Evolutionary conservation across 2,329 filamentous ascomycete species (phyloP).

Genomic region (Neoarthrinium moseri): DNA sequence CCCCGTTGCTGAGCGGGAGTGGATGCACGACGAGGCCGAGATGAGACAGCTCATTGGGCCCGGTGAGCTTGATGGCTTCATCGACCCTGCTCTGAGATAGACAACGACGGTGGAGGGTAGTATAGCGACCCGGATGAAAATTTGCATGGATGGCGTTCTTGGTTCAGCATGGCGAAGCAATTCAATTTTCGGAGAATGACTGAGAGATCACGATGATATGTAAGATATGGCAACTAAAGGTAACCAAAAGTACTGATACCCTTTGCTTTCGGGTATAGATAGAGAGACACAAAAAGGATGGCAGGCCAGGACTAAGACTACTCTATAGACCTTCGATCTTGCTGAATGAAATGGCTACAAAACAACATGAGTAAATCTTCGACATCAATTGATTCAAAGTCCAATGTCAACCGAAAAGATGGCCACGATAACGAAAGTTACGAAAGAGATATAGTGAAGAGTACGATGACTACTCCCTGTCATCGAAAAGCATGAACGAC

Average conservation of each 20-base stretch:
- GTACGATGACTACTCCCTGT: too few species aligned
- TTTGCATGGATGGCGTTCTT: conserved; percentile 2
- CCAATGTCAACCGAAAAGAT: background rate
- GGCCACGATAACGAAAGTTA: background rate
- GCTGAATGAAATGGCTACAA: too few species aligned
- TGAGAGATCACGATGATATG: background rate
- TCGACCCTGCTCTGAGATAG: conserved; percentile 21
- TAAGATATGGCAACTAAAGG: background rate
- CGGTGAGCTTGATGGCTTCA: conserved; percentile 18
- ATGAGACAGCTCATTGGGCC: conserved; percentile 35
- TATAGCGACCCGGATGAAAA: background rate
- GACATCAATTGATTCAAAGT: background rate
- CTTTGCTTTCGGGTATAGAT: background rate
- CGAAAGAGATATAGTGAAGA: background rate
- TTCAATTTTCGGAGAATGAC: too few species aligned
- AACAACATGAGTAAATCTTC: background rate
- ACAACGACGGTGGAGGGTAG: background rate
- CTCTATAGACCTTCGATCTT: background rate
- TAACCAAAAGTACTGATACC: background rate
- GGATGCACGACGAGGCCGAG: conserved; percentile 43
- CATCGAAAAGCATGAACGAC: too few species aligned
- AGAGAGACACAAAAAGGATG: too few species aligned
- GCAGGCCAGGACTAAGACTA: too few species aligned
- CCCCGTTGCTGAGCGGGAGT: conserved; percentile 30
- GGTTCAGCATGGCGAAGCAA: too few species aligned